Evolutionary conservation across 2,329 filamentous ascomycete genomes (phyloP).

Genomic region (Fusarium veterinarium): DNA sequence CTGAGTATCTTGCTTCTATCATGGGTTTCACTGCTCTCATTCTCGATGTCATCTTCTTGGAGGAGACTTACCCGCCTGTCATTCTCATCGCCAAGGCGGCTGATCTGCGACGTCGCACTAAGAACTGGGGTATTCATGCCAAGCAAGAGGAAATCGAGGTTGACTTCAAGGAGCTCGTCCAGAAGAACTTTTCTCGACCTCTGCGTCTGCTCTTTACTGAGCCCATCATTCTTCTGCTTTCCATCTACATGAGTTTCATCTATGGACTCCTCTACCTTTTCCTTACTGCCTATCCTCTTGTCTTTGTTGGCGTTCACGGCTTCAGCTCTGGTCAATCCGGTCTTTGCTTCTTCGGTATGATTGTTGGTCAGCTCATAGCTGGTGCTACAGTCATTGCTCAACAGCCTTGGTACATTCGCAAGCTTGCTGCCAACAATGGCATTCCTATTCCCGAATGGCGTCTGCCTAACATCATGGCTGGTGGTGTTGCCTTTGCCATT

Average conservation of each 20-base stretch:
- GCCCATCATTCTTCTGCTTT: constrained; percentile 75
- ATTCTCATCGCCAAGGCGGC: constrained; percentile 71
- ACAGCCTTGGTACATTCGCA: constrained; percentile 75
- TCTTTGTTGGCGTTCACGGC: constrained; percentile 79
- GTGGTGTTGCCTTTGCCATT: constrained; percentile 68
- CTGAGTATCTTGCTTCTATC: constrained; percentile 71
- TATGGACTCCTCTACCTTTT: constrained; percentile 87
- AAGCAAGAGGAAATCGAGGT: constrained; percentile 79
- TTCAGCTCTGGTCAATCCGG: constrained; percentile 78
- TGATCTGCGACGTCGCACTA: constrained; percentile 70
- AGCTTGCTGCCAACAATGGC: constrained; percentile 74
- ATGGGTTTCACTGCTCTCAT: constrained; percentile 71
- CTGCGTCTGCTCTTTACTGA: constrained; percentile 74
- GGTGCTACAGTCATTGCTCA: constrained; percentile 71
- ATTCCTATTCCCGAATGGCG: constrained; percentile 75
- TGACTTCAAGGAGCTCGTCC: constrained; percentile 70
- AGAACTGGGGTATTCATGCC: constrained; percentile 78
- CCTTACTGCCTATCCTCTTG: constrained; percentile 84
- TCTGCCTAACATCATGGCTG: constrained; percentile 69
- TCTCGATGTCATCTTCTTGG: constrained; percentile 70
- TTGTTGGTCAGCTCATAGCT: constrained; percentile 76
- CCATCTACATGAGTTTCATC: constrained; percentile 79
- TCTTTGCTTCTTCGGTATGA: constrained; percentile 88
- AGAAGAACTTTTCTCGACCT: constrained; percentile 75
- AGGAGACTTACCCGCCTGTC: constrained; percentile 77